phyloP scores from a whole-genome alignment of 2,329 filamentous ascomycete species.

The Hypoxylon sp. region DNA sequence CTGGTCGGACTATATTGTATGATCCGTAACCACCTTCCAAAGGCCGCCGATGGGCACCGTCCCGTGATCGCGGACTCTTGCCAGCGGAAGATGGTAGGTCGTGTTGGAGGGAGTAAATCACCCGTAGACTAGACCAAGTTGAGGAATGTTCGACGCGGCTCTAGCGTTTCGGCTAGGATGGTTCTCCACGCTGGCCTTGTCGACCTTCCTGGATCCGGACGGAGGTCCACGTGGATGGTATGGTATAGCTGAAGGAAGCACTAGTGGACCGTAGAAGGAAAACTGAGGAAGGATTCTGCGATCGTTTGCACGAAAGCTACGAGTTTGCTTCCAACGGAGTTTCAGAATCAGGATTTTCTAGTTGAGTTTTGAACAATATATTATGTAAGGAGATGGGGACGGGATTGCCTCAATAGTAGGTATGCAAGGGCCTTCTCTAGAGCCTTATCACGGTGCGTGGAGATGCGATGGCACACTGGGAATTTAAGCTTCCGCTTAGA shows the following conservation, averaged over 20 bases:
- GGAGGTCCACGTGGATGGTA: constrained; percentile 31
- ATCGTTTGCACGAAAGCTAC: constrained; percentile 39
- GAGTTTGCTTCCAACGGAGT: constrained; percentile 13
- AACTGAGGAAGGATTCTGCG: constrained; percentile 51
- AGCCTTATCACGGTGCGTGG: constrained; percentile 23
- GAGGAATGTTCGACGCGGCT: constrained; percentile 27
- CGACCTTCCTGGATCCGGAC: constrained; percentile 36
- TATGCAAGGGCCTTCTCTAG: constrained; percentile 3
- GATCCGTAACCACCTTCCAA: neutral
- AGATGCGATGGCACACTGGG: constrained; percentile 9
- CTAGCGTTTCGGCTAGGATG: constrained; percentile 18
- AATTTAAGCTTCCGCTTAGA: constrained; percentile 1
- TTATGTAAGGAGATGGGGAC: neutral
- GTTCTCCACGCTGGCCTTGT: constrained; percentile 25
- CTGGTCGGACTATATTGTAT: constrained; percentile 3
- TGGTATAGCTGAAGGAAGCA: constrained; percentile 29
- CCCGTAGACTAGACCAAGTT: constrained; percentile 20
- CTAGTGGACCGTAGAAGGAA: constrained; percentile 32
- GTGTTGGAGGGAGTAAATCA: constrained; percentile 3
- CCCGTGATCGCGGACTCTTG: constrained; percentile 38
- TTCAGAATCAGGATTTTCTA: constrained; percentile 7
- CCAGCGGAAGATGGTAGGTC: constrained; percentile 21
- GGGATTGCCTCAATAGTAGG: neutral
- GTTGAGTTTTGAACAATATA: neutral
- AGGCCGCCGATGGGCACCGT: neutral